Percentiles rank a stretch among this genome's conserved stretches.
phyloP scores from a whole-genome alignment of 805 yeast genomes.

The Suhomyces sp. region DNA sequence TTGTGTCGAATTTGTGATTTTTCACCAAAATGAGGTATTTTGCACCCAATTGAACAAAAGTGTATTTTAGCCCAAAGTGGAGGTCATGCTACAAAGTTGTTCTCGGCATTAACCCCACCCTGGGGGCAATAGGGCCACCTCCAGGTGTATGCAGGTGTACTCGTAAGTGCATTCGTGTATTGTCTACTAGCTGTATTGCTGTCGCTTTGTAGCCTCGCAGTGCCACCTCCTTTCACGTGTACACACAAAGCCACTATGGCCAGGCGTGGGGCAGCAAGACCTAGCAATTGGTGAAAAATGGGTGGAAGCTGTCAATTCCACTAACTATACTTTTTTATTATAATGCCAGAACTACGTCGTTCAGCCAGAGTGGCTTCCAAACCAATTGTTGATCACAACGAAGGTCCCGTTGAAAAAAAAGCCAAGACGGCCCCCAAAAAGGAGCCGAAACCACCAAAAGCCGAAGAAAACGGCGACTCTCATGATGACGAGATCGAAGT shows the following conservation, averaged over 20 bases:
- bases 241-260: neutral
- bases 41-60: neutral
- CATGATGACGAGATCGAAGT: slow-evolving; percentile 28
- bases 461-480: slow-evolving; percentile 5
- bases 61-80: neutral
- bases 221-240: slow-evolving; percentile 1
- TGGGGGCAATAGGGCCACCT: neutral
- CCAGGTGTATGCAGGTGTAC: neutral
- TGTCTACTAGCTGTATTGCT: neutral
- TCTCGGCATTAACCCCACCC: neutral
- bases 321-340: neutral
- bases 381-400: slow-evolving; percentile 5
- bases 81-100: neutral
- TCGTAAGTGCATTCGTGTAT: neutral
- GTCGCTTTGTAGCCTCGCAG: neutral
- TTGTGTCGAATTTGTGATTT: neutral
- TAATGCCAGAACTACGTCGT: slow-evolving; percentile 40
- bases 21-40: neutral
- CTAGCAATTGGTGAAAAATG: neutral
- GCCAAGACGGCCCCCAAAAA: slow-evolving; percentile 1
- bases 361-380: slow-evolving; percentile 29
- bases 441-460: slow-evolving; percentile 8
- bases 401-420: slow-evolving; percentile 15
- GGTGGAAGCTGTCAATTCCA: neutral
- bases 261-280: neutral